These are phyloP conservation scores for Phytophthora pisi DNA, from an alignment of 352 stramenopile species.

Conservation along the genomic window DNA sequence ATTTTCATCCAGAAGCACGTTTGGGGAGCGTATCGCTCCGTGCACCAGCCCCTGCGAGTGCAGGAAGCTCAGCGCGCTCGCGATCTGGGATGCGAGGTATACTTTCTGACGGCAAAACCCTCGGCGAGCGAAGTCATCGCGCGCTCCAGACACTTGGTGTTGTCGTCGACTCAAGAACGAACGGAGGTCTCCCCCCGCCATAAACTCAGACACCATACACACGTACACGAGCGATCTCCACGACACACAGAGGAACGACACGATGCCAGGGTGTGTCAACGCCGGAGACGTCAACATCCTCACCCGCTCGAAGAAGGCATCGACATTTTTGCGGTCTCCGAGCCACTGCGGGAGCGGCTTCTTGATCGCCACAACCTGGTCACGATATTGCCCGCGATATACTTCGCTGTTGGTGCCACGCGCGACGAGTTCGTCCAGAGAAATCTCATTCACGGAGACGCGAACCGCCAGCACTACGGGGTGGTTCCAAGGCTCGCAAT, in stretches of 20 bases:
- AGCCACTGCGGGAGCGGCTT: conserved; percentile 57
- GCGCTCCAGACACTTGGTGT: conserved; percentile 18
- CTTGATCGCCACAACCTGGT: conserved; percentile 61
- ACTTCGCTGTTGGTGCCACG: conserved; percentile 64
- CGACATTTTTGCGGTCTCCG: conserved; percentile 39
- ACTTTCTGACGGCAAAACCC: conserved; percentile 55
- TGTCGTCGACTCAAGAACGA: conserved; percentile 43
- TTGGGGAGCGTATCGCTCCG: conserved; percentile 35
- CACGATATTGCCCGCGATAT: conserved; percentile 51
- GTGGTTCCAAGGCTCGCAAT: conserved; percentile 32
- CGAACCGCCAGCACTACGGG: conserved; percentile 28
- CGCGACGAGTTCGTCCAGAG: conserved; percentile 32
- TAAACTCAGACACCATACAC: conserved; percentile 61
- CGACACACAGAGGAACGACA: conserved; percentile 55
- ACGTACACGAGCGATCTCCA: conserved; percentile 58
- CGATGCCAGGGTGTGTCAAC: conserved; percentile 50
- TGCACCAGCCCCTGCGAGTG: conserved; percentile 51
- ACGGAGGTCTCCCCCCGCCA: conserved; percentile 57
- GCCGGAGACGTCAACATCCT: conserved; percentile 41
- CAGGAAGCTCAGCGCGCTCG: conserved; percentile 54
- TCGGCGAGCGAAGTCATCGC: conserved; percentile 13
- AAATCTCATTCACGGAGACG: conserved; percentile 29
- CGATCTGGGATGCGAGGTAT: conserved; percentile 50
- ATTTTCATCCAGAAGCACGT: conserved; percentile 39
- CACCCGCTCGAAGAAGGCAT: conserved; percentile 55